Evolutionary conservation across 2,329 filamentous ascomycete genomes (phyloP), one percentile per base, ranked within the genome.

Genomic region (Aureobasidium leucospermi): DNA sequence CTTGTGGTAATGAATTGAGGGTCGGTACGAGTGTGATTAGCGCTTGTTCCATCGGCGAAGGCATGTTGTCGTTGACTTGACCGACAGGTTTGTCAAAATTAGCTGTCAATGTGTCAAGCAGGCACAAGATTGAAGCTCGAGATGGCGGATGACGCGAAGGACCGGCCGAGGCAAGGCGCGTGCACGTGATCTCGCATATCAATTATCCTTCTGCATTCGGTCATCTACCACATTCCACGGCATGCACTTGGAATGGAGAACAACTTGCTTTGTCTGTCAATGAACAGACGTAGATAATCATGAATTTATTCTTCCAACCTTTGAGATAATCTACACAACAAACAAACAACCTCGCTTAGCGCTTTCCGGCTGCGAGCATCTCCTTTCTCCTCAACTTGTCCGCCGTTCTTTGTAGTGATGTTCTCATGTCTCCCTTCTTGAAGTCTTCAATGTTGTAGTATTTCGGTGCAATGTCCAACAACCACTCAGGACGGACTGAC

Each of bases 391-490:
- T 73, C 51, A 85, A 74, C 68, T 82, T 79, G 43, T 84, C 81
- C 28, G 74, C 71, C 9, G 80, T 77, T 53, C 81, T 76, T 65
- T 80, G 74, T 59, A 86, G 70, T 2, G 81, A 79, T 74, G 82
- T 85, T 76, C 88, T 92, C 65, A 96, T 86, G 62, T 96, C 92
- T 57, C 91, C 90, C 72, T 96, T 90, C 46, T 74, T 85, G 74
- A 97, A 96, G 0, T 82, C 81, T 1, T 85, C 81, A 10, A 96
- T 74, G 68, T 99, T 90, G 74, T 96, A 99, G 76, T 99, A 99
- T 16, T 81, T 84, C 2, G 92, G 92, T 4, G 94, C 91, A 65
- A 97, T 96, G 74, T 99, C 94, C 88, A 97, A 72, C 63, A 99
- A 78, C 94, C 94, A 99, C 74, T 99, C 94, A 0, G 93, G 89